Evolutionary conservation across 1,284 basidiomycete species (phyloP), one percentile per base, ranked within the genome.

Genomic region (Ceratobasidium theobromae): DNA sequence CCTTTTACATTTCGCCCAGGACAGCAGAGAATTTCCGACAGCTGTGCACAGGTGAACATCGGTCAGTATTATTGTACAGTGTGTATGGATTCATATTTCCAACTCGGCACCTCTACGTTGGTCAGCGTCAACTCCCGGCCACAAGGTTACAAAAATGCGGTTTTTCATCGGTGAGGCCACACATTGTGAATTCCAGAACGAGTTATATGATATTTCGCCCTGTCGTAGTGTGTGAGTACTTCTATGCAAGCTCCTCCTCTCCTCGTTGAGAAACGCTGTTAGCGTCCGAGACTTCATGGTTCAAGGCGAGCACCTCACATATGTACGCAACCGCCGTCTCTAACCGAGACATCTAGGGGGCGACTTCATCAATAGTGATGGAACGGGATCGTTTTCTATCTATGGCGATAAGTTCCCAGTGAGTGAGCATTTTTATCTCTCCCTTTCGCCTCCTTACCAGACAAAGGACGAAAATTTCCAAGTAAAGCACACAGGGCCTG

Each of bases 11-110:
- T 12, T 16, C 30, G 25, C 23, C 49, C 70, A 93, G 91, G 74
- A 98, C 96, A 0, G 92, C 94, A 1, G 97, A 99, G 78, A 99
- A 99, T 80, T 99, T 99, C 73, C 83, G 96, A 67, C 95, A 98
- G 73, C 80, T 98, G 21, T 98, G 96, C 75, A 98, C 96, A 0
- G 96, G 97, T 32, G 95, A 98, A 78, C 92, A 88, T 77, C 84
- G 93, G 91, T 93, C 67, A 67, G 75, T 72, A 16, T 16, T 43
- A 48, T 23, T 38, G 18, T 28, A 9, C 27, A 40, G 8, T 40
- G 6, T 60, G 6, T 30, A 12, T 2, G 11, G 28, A 5, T 0
- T 38, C 6, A 21, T n/a, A 21, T 35, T 38, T 52, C 58, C 14
- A n/a, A n/a, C n/a, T n/a, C n/a, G n/a, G n/a, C 49, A 33, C 41